These are phyloP conservation scores for Russula compacta DNA, from an alignment of 768 basidiomycete genomes.

Conservation along the genomic window DNA sequence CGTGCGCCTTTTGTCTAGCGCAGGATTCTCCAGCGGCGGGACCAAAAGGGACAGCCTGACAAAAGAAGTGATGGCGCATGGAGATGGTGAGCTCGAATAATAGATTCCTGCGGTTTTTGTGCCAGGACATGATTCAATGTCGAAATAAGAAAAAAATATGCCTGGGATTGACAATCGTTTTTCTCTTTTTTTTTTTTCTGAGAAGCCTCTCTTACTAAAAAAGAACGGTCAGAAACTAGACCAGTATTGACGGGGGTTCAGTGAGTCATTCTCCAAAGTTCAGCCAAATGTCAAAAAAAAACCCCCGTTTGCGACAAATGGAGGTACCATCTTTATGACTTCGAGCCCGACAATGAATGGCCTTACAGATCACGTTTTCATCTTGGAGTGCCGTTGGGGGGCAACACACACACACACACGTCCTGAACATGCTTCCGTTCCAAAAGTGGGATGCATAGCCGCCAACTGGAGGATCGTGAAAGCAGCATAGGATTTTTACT, in stretches of 20 bases:
- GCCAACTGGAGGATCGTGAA: constrained; percentile 58
- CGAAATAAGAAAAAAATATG: constrained; percentile 86
- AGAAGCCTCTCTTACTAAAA: constrained; percentile 85
- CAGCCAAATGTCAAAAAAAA: constrained; percentile 96
- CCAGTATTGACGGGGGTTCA: constrained; percentile 81
- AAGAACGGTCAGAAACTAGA: constrained; percentile 95
- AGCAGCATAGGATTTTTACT: not conserved
- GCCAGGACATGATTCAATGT: constrained; percentile 68
- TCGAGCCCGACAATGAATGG: constrained; percentile 71
- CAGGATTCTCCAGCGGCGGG: constrained; percentile 65
- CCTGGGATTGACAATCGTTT: constrained; percentile 89
- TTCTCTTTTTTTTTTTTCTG: constrained; percentile 83
- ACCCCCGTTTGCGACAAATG: too few species aligned
- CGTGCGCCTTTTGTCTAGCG: constrained; percentile 63
- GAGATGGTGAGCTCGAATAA: constrained; percentile 87
- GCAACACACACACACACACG: constrained; percentile 84
- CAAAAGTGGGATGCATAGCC: constrained; percentile 74
- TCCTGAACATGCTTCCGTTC: constrained; percentile 55
- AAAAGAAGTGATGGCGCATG: constrained; percentile 85
- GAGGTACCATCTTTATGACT: constrained; percentile 67
- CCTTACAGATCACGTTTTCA: constrained; percentile 82
- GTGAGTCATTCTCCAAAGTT: constrained; percentile 75
- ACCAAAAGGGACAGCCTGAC: constrained; percentile 84
- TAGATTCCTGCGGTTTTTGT: constrained; percentile 81
- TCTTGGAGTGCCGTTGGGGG: constrained; percentile 84